phyloP scores from a whole-genome alignment of 176 grass and related monocot genomes.

The Carex scoparia region DNA sequence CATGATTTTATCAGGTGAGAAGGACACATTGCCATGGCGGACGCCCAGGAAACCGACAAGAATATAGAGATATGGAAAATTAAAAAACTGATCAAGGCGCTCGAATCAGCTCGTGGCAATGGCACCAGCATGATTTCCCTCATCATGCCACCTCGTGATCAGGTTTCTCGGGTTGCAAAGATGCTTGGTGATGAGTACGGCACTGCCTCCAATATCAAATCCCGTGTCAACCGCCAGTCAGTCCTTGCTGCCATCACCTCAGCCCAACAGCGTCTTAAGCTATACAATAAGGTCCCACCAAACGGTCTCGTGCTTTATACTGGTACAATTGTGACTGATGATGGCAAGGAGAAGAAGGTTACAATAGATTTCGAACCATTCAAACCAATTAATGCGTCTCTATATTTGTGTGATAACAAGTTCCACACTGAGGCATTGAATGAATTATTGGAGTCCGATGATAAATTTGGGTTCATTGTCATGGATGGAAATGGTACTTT shows the following conservation, averaged over 20 bases:
- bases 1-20: neutral
- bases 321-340: conserved; percentile 62
- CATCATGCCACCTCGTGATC: conserved; percentile 71
- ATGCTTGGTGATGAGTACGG: conserved; percentile 83
- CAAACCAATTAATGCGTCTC: conserved; percentile 61
- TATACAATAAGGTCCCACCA: conserved; percentile 70
- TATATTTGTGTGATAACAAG: conserved; percentile 73
- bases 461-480: conserved; percentile 73
- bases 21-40: conserved; percentile 28
- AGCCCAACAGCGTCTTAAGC: conserved; percentile 67
- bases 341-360: conserved; percentile 82
- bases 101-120: conserved; percentile 71
- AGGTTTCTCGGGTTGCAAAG: conserved; percentile 62
- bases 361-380: conserved; percentile 75
- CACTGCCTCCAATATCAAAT: conserved; percentile 69
- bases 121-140: conserved; percentile 75
- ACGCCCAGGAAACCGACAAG: conserved; percentile 68
- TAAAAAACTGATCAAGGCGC: conserved; percentile 67
- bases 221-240: conserved; percentile 61
- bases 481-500: conserved; percentile 79
- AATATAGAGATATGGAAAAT: conserved; percentile 88
- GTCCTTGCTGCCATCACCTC: conserved; percentile 72
- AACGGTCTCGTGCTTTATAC: conserved; percentile 72
- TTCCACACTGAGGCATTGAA: conserved; percentile 71
- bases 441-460: conserved; percentile 77